Evolutionary conservation across 805 yeast genomes (phyloP).

Genomic region (Teunomyces atbi): DNA sequence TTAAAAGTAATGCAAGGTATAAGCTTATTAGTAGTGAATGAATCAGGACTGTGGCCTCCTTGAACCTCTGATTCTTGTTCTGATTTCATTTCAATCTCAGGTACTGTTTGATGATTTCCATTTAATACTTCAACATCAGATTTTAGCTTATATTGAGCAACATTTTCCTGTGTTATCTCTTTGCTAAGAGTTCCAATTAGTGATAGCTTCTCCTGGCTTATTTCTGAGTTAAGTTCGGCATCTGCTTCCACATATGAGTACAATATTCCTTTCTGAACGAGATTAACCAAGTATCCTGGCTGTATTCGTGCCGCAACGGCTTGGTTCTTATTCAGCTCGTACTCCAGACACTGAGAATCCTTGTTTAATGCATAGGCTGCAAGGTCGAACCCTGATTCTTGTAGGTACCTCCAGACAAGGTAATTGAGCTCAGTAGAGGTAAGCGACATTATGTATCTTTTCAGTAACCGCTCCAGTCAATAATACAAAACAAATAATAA

Average conservation of each 20-base stretch:
- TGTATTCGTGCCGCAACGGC: slow-evolving; percentile 51
- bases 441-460: slow-evolving; percentile 56
- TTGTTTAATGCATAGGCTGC: slow-evolving; percentile 80
- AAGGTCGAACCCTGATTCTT: slow-evolving; percentile 76
- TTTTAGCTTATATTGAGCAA: slow-evolving; percentile 24
- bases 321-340: slow-evolving; percentile 44
- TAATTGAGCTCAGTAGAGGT: slow-evolving; percentile 85
- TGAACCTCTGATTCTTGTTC: not conserved
- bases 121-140: slow-evolving; percentile 20
- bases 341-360: slow-evolving; percentile 60
- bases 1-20: slow-evolving; percentile 38
- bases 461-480: not conserved
- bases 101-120: not conserved
- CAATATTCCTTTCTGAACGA: slow-evolving; percentile 84
- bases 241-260: slow-evolving; percentile 39
- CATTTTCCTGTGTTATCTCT: slow-evolving; percentile 48
- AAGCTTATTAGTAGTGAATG: slow-evolving; percentile 34
- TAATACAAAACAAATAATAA: not conserved
- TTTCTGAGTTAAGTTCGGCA: not conserved
- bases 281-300: slow-evolving; percentile 76
- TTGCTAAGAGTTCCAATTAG: slow-evolving; percentile 19
- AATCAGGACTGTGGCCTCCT: slow-evolving; percentile 4
- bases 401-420: slow-evolving; percentile 87
- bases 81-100: slow-evolving; percentile 3
- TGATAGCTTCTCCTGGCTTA: slow-evolving; percentile 10